Conservation (phyloP, 2,329 filamentous ascomycete species). For the Boeremia lycopersici region DNA sequence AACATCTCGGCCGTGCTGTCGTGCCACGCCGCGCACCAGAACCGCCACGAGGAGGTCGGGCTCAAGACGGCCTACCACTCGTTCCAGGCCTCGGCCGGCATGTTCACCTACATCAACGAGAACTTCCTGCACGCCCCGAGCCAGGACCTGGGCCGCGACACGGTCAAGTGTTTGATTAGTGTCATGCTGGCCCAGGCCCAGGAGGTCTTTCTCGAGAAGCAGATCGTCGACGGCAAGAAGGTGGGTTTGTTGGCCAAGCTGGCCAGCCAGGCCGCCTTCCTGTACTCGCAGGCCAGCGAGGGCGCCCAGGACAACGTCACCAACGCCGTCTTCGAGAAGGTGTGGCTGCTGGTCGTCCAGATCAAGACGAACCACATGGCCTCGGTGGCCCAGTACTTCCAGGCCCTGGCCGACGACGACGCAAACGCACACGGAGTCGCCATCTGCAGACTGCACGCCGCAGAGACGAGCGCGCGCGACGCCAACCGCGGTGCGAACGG, state of each 20-base stretch:
- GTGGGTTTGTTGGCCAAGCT: conserved; percentile 89
- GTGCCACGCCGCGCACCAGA: conserved; percentile 92
- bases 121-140: conserved; percentile 98
- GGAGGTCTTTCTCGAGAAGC: conserved; percentile 97
- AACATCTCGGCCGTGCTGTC: conserved; percentile 98
- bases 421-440: conserved; percentile 84
- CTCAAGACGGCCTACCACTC: conserved; percentile 98
- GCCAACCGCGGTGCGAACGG: conserved; percentile 76
- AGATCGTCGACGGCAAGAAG: conserved; percentile 91
- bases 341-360: conserved; percentile 84
- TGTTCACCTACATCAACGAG: conserved; percentile 99
- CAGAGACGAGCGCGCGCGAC: conserved; percentile 78
- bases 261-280: conserved; percentile 84
- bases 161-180: conserved; percentile 90
- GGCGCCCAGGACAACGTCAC: conserved; percentile 91
- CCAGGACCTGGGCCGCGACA: conserved; percentile 93
- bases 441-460: conserved; percentile 80
- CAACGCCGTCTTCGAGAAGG: conserved; percentile 90
- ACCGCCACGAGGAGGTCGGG: conserved; percentile 87
- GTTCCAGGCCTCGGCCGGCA: conserved; percentile 96
- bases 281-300: conserved; percentile 87
- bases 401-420: conserved; percentile 89
- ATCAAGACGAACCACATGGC: conserved; percentile 82
- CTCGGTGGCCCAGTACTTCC: conserved; percentile 90
- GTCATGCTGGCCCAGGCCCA: conserved; percentile 95